A percentile compares a stretch with the other conserved stretches of the same genome.
phyloP scores from a whole-genome alignment of 345 rosid species.

The Brassica nigra region DNA sequence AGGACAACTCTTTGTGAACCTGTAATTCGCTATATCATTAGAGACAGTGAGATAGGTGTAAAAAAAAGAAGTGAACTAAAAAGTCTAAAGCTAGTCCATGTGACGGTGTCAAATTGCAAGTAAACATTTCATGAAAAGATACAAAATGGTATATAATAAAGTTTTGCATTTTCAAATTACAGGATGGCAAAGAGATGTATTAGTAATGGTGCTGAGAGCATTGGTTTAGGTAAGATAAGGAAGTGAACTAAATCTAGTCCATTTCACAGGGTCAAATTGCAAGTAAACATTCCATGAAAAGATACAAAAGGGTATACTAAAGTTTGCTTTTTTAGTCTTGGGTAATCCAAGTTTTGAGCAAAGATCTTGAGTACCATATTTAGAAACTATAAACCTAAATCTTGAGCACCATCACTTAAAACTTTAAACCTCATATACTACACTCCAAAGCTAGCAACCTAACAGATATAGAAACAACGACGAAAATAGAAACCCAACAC shows the following conservation, averaged over 20 bases:
- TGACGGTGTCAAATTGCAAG: background rate
- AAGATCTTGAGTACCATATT: slow-evolving; percentile 7
- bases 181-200: too few species aligned
- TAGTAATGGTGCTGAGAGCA: too few species aligned
- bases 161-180: background rate
- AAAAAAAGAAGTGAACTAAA: background rate
- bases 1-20: slow-evolving; percentile 8
- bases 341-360: background rate
- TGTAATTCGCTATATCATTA: slow-evolving; percentile 15
- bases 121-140: background rate
- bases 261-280: background rate
- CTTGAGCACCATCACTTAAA: background rate
- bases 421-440: background rate
- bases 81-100: slow-evolving; percentile 2
- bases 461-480: slow-evolving; percentile 21
- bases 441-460: background rate
- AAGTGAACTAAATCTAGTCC: background rate
- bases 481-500: slow-evolving; percentile 16
- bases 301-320: background rate
- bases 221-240: background rate
- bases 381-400: slow-evolving; percentile 29
- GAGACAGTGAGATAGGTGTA: background rate
- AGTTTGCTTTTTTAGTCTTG: background rate
- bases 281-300: background rate
- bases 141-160: background rate